Percentiles rank a stretch among this genome's conserved stretches.
Conservation (phyloP, 2,329 filamentous ascomycete genomes). For the Neurospora sp. region DNA sequence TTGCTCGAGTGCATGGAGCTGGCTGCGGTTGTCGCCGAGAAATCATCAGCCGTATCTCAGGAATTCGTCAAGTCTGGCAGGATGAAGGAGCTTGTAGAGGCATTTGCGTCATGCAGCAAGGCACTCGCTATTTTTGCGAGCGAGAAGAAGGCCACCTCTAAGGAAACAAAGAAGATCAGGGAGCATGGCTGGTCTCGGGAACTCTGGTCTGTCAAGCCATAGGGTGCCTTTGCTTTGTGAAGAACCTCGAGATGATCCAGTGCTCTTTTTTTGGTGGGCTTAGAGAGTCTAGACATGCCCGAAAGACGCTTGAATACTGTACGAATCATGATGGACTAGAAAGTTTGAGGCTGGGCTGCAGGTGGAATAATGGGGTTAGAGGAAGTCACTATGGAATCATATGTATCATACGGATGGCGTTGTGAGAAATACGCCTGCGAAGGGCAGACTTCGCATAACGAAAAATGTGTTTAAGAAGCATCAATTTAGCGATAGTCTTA, state of each 20-base stretch:
- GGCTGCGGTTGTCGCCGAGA: conserved; percentile 63
- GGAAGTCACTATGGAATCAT: background rate
- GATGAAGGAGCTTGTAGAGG: conserved; percentile 67
- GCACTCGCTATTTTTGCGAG: conserved; percentile 50
- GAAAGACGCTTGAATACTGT: background rate
- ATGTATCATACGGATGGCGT: background rate
- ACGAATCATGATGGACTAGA: background rate
- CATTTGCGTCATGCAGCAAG: conserved; percentile 69
- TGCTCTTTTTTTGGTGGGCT: background rate
- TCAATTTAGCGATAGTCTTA: background rate
- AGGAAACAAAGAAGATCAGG: conserved; percentile 48
- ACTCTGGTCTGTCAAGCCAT: conserved; percentile 47
- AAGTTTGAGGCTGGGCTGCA: background rate
- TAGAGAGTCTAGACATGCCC: background rate
- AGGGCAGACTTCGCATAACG: background rate
- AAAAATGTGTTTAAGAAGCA: background rate
- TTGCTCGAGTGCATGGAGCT: conserved; percentile 83
- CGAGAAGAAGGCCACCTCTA: conserved; percentile 41
- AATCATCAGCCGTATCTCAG: conserved; percentile 54
- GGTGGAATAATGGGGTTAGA: background rate
- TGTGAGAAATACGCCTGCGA: background rate
- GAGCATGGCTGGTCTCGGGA: conserved; percentile 55
- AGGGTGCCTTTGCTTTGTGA: background rate
- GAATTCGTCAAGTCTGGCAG: conserved; percentile 55
- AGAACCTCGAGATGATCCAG: background rate